phyloP scores from a whole-genome alignment of 2,329 filamentous ascomycete genomes.

The Alternaria sp. region DNA sequence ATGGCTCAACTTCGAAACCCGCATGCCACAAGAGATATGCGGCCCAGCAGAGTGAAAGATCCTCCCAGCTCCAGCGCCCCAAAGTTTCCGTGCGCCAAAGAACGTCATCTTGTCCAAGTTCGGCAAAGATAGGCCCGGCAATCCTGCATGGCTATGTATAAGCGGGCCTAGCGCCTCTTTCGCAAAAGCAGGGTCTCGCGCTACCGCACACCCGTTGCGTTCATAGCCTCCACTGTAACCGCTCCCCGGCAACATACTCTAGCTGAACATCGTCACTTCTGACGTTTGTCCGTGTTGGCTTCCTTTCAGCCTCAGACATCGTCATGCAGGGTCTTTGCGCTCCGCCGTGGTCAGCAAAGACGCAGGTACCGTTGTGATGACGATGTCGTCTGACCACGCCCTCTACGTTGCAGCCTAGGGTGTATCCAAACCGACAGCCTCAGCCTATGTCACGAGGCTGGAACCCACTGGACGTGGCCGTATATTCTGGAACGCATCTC shows the following conservation, averaged over 20 bases:
- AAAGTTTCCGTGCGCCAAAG: constrained; percentile 18
- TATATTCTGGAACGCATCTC: background rate
- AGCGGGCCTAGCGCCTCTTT: constrained; percentile 11
- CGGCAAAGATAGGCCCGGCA: constrained; percentile 17
- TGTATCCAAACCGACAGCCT: background rate
- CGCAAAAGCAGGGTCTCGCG: constrained; percentile 26
- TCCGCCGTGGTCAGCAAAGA: constrained; percentile 10
- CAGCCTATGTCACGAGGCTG: constrained; percentile 1
- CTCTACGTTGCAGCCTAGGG: background rate
- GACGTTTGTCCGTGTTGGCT: constrained; percentile 24
- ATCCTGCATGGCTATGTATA: constrained; percentile 9
- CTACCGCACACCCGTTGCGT: constrained; percentile 24
- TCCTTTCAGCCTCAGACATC: constrained; percentile 23
- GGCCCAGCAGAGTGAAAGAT: constrained; percentile 25
- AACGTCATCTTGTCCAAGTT: constrained; percentile 27
- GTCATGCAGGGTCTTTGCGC: constrained; percentile 9
- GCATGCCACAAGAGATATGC: constrained; percentile 11
- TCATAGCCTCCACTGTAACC: constrained; percentile 18
- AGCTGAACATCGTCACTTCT: constrained; percentile 30
- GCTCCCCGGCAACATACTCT: constrained; percentile 16
- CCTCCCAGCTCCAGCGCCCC: constrained; percentile 12
- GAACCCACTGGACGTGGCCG: background rate
- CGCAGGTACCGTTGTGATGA: constrained; percentile 28
- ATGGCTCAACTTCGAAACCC: constrained; percentile 8
- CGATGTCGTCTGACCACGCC: constrained; percentile 15